Evolutionary conservation across 768 basidiomycete species (phyloP).

Genomic region (Filobasidium wieringae): DNA sequence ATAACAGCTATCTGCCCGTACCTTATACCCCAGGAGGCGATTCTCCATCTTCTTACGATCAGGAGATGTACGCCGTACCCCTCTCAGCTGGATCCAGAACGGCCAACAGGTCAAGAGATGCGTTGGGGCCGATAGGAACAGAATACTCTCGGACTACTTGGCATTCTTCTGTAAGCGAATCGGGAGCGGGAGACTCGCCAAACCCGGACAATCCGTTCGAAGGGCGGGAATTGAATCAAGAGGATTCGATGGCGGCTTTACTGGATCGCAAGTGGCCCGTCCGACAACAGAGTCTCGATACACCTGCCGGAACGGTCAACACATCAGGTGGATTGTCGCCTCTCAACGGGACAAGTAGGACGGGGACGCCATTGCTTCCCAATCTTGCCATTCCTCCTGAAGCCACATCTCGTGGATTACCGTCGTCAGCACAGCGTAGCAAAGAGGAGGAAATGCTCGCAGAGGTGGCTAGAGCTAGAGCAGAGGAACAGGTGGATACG

Average conservation of each 20-base stretch:
- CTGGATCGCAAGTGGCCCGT: not conserved
- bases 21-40: not conserved
- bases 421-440: not conserved
- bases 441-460: slow-evolving; percentile 6
- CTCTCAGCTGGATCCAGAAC: too few relatives aligned
- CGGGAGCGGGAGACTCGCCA: not conserved
- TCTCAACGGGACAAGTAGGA: not conserved
- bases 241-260: not conserved
- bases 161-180: too few relatives aligned
- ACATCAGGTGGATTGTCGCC: not conserved
- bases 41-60: too few relatives aligned
- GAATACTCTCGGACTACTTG: too few relatives aligned
- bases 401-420: not conserved
- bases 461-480: not conserved
- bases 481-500: not conserved
- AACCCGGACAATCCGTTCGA: not conserved
- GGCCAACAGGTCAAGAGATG: too few relatives aligned
- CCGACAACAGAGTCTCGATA: not conserved
- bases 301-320: not conserved
- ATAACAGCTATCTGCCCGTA: too few relatives aligned
- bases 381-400: not conserved
- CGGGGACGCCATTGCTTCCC: not conserved
- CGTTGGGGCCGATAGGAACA: too few relatives aligned
- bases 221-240: not conserved
- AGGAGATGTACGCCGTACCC: too few relatives aligned